phyloP scores from a whole-genome alignment of 1,284 basidiomycete genomes.

The Ceratobasidium sp. region DNA sequence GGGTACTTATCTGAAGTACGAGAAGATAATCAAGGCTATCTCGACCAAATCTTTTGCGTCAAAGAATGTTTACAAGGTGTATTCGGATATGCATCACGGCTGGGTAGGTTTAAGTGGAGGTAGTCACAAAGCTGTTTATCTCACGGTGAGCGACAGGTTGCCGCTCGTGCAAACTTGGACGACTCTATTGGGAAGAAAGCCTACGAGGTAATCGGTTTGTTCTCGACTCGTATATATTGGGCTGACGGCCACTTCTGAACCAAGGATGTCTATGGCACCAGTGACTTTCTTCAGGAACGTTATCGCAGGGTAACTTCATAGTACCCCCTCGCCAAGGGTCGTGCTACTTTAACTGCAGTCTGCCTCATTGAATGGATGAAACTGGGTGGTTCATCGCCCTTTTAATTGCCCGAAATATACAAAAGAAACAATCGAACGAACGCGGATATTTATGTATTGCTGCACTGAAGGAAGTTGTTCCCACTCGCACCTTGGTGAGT shows the following conservation, averaged over 20 bases:
- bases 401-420: neutral
- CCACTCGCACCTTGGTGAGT: conserved; percentile 27
- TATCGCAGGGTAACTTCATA: neutral
- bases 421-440: conserved; percentile 1
- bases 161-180: conserved; percentile 73
- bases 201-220: conserved; percentile 61
- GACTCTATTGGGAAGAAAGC: conserved; percentile 73
- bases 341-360: neutral
- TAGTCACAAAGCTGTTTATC: conserved; percentile 39
- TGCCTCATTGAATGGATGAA: neutral
- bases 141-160: conserved; percentile 63
- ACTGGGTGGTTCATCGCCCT: neutral
- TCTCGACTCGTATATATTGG: neutral
- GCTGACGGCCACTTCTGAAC: neutral
- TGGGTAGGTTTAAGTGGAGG: conserved; percentile 2
- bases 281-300: conserved; percentile 41
- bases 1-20: conserved; percentile 58
- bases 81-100: conserved; percentile 62
- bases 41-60: conserved; percentile 66
- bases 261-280: conserved; percentile 43
- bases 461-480: conserved; percentile 37
- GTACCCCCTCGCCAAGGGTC: too few species aligned
- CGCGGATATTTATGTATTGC: conserved; percentile 1
- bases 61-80: conserved; percentile 69
- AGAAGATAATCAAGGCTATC: conserved; percentile 66